Conservation (phyloP, 225 moss, liverwort and hornwort genomes). For the Pseudoscleropodium purum region DNA sequence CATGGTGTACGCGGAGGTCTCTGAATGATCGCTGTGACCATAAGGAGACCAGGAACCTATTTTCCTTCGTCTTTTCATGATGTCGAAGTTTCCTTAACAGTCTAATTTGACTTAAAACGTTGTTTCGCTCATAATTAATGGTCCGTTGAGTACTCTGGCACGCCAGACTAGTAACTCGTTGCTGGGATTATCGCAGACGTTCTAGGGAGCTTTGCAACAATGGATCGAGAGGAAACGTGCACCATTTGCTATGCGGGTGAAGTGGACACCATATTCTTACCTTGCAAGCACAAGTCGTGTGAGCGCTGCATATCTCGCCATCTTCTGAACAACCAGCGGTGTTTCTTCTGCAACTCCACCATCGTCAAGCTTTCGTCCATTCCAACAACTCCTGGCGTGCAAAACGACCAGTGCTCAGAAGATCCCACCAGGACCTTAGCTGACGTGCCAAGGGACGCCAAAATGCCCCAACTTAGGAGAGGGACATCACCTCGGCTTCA, state of each 20-base stretch:
- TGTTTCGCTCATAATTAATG: background rate
- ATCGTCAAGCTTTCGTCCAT: conserved; percentile 61
- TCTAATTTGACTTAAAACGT: background rate
- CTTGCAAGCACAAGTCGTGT: conserved; percentile 97
- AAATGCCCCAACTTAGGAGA: background rate
- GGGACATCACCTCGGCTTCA: background rate
- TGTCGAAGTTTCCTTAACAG: background rate
- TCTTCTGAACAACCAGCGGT: conserved; percentile 92
- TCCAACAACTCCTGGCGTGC: conserved; percentile 28
- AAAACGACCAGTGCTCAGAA: conserved; percentile 38
- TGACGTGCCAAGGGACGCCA: background rate
- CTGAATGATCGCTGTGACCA: background rate
- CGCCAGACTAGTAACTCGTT: background rate
- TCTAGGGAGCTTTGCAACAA: conserved; percentile 14
- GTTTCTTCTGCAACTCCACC: conserved; percentile 84
- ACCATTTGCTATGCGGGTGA: conserved; percentile 87
- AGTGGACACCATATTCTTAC: conserved; percentile 84
- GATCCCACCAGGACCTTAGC: conserved; percentile 11
- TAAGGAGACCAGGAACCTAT: background rate
- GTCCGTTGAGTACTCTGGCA: background rate
- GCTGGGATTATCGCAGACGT: conserved; percentile 36
- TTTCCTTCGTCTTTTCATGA: background rate
- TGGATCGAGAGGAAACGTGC: conserved; percentile 73
- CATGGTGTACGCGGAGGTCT: background rate
- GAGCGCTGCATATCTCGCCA: conserved; percentile 87